Base-by-base conservation (phyloP, 352 stramenopile genomes). In the Globisporangium parvum region DNA sequence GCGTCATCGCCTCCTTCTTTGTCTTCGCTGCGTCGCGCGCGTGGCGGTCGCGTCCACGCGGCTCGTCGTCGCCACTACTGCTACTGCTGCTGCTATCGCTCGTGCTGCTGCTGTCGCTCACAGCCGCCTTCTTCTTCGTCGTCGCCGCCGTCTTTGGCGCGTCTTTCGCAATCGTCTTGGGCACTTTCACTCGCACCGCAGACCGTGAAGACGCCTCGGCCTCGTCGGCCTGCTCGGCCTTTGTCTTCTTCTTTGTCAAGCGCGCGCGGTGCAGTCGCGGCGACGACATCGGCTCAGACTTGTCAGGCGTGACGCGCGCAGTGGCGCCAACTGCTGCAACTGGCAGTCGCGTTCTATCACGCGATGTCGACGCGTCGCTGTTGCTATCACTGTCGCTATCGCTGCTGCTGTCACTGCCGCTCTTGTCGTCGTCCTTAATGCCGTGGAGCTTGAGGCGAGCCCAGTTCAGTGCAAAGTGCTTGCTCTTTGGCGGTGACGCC, bases 341-440 rank as follows among this genome's bases (percentile, higher is more conserved):
- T 18, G 24, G 6, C 23, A 47, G 44, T 49, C 12, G 44, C 20
- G 20, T 17, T 49, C 42, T 10, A 24, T 46, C 12, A 11, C 8
- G 42, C 9, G 9, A 9, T 33, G 5, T 10, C 31, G 47, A 51
- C 26, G 26, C 47, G 5, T 4, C 47, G 26, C 6, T 37, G 12
- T 31, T 51, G 47, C 52, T 69, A 23, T 59, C 63, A 51, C 53
- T 64, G 54, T 57, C 55, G 51, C 64, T 59, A 49, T 67, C 49
- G 41, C 14, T 12, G 47, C 40, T 17, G 47, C 37, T 15, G 24
- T 23, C 9, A 15, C 31, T 17, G 47, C 14, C 37, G 37, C 26
- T 31, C 26, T 42, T 12, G 37, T 42, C 37, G 37, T 42, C 37
- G 37, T 42, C 37, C 12, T 42, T 42, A 6, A 42, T 42, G 37